A percentile compares a stretch with the other conserved stretches of the same genome.
phyloP scores from a whole-genome alignment of 2,329 filamentous ascomycete genomes.

The Cercospora zeae-maydis region DNA sequence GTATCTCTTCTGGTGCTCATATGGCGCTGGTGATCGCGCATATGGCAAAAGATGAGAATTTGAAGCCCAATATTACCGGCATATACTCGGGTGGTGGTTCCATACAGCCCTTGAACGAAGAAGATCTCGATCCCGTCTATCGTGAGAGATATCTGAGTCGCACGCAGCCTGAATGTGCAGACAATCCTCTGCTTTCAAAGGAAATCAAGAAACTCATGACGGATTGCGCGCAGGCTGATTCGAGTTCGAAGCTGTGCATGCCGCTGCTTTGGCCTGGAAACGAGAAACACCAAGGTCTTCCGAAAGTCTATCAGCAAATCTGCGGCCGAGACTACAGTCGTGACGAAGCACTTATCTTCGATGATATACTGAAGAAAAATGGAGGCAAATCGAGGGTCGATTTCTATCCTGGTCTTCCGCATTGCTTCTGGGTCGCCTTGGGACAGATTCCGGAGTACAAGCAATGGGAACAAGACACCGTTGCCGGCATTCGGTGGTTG shows the following conservation, averaged over 20 bases:
- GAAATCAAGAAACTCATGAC: slow-evolving; percentile 17
- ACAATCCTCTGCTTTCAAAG: slow-evolving; percentile 26
- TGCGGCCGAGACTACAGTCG: slow-evolving; percentile 50
- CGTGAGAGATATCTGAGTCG: slow-evolving; percentile 39
- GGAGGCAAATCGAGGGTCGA: slow-evolving; percentile 44
- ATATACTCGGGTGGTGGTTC: slow-evolving; percentile 45
- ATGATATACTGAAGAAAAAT: slow-evolving; percentile 45
- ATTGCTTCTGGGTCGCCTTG: slow-evolving; percentile 38
- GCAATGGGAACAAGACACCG: slow-evolving; percentile 30
- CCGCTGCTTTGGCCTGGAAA: slow-evolving; percentile 16
- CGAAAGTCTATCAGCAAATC: slow-evolving; percentile 50
- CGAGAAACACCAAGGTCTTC: slow-evolving; percentile 36
- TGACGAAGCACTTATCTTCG: slow-evolving; percentile 53
- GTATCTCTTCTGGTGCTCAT: slow-evolving; percentile 45
- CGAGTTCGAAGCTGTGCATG: slow-evolving; percentile 5
- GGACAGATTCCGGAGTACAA: slow-evolving; percentile 33
- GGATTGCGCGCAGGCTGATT: slow-evolving; percentile 15
- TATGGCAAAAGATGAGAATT: slow-evolving; percentile 40
- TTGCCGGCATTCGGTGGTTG: slow-evolving; percentile 36
- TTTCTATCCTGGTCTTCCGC: slow-evolving; percentile 43
- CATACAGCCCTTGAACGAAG: slow-evolving; percentile 38
- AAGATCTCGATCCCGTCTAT: slow-evolving; percentile 33
- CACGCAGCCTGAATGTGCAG: slow-evolving; percentile 38
- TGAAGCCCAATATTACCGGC: slow-evolving; percentile 24
- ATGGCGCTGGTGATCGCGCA: slow-evolving; percentile 40